Base-by-base conservation (phyloP, 768 basidiomycete genomes). In the Tricholoma hemisulphureum region DNA sequence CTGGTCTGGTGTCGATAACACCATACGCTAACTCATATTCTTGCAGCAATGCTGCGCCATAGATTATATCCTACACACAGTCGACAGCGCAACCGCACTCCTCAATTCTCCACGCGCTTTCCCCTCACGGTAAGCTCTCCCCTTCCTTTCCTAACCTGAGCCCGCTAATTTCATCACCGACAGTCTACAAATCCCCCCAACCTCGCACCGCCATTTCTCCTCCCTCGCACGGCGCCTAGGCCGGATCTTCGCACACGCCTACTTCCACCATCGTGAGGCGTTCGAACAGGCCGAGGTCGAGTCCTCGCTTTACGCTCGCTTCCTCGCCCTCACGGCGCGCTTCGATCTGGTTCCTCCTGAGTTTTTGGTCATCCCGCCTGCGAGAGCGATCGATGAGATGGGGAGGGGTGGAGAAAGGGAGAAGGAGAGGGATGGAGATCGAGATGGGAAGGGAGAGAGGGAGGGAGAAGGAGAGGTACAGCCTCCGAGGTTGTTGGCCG, bases 181-280 rank as follows among this genome's bases (percentile, higher is more conserved):
- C 65, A 95, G 94, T 23, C 79, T 98, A 2, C 86, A 86, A 55
- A 92, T 98, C 53, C 91, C 91, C 2, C 75, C 77, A 41, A 81
- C 88, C 2, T 96, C 93, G 0, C 82, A 87, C 60, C 83, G 90
- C n/a, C 93, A 94, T 71, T 97, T 95, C 71, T 81, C 88, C 50
- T 93, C 91, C 14, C 86, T 96, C 21, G 92, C 93, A 18, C 85
- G 96, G 0, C 86, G 96, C 13, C 85, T 98, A 1, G 94, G 94
- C 1, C 86, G 96, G 34, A 95, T 98, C 61, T 98, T 99, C 68
- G 92, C 93, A 0, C 96, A 99, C 71, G 94, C 95, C 2, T 98
- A 94, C 77, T 95, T 89, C 75, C 93, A 94, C 69, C 94, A 96
- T 71, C 88, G 92, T 61, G 94, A 95, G 68, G 85, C 85, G 0